Evolutionary conservation across 352 stramenopile genomes (phyloP), one percentile per base, ranked within the genome.

Genomic region (Phytophthora nicotianae): DNA sequence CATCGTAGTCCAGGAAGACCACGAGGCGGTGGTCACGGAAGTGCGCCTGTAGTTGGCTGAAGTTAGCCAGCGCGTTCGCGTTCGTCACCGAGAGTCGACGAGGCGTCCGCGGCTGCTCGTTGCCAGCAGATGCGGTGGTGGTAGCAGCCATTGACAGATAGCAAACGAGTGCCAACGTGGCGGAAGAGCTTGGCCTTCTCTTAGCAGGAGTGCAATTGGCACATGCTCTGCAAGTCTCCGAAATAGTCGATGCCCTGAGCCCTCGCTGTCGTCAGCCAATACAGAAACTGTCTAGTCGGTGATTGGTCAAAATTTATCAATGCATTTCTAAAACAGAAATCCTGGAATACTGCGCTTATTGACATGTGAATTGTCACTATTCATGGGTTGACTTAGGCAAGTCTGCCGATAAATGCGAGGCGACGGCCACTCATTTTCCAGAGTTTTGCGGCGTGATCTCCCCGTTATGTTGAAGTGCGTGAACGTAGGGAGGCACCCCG

Each of bases 1-100:
- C 90, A 27, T 97, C 90, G 27, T 97, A 97, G 74, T 97, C 89
- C 38, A 96, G 73, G 38, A 97, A 96, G 17, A 97, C 58, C 16
- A 94, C 89, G 19, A 97, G 68, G 24, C 81, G 80, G 23, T 77
- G 78, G 58, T 81, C 66, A 19, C 52, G 59, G 42, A 95, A 87
- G 20, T 72, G 78, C 17, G 57, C 27, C 29, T 83, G 68, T 47
- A 95, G 68, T 45, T 73, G 55, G 40, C 70, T 59, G 37, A 95
- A 93, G 64, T 95, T 90, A 37, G 69, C 59, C 45, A 95, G 66
- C 46, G 86, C 86, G 50, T 95, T 95, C 9, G 86, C 79, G 61
- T 85, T 71, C 10, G 79, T 83, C 37, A 95, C 70, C 29, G 83
- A 91, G 29, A 95, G 78, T 47, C 78, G 71, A 27, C 62, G 66